phyloP scores from a whole-genome alignment of 768 basidiomycete species.

The Gautieria morchelliformis region DNA sequence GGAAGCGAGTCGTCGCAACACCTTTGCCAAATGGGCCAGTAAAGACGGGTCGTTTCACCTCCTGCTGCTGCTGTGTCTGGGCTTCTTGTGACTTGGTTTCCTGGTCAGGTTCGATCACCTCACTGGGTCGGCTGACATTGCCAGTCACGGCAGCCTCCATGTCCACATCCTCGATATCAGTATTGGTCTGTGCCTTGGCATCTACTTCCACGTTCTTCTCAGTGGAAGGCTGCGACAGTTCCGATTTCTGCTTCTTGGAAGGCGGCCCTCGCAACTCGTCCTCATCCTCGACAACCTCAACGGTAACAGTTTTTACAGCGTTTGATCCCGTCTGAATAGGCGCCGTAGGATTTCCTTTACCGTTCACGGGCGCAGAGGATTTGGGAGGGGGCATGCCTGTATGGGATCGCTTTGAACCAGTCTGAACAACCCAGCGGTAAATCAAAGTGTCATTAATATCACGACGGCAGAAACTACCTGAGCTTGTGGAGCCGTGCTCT shows the following conservation, averaged over 20 bases:
- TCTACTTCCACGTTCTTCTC: not conserved
- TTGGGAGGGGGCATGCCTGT: slow-evolving; percentile 11
- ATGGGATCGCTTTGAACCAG: slow-evolving; percentile 7
- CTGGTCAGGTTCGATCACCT: slow-evolving; percentile 31
- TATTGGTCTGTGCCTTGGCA: slow-evolving; percentile 11
- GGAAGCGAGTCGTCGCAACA: slow-evolving; percentile 25
- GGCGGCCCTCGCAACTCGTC: slow-evolving; percentile 25
- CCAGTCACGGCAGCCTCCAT: slow-evolving; percentile 18
- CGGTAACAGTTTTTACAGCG: not conserved
- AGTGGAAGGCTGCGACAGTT: not conserved
- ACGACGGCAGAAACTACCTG: not conserved
- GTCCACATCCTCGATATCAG: slow-evolving; percentile 27
- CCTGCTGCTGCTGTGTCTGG: slow-evolving; percentile 12
- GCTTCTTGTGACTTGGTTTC: not conserved
- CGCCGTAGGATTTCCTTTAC: slow-evolving; percentile 14
- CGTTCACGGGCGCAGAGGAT: not conserved
- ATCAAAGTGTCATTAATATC: not conserved
- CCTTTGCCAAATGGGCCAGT: slow-evolving; percentile 14
- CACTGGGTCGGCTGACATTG: slow-evolving; percentile 22
- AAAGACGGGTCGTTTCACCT: slow-evolving; percentile 10
- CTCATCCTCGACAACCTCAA: slow-evolving; percentile 23
- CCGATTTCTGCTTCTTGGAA: slow-evolving; percentile 41
- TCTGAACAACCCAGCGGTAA: not conserved
- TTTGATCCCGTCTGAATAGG: not conserved
- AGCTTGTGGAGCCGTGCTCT: not conserved